Evolutionary conservation across 2,329 filamentous ascomycete species (phyloP), one percentile per base, ranked within the genome.

Genomic region (Aspergillus unguis): DNA sequence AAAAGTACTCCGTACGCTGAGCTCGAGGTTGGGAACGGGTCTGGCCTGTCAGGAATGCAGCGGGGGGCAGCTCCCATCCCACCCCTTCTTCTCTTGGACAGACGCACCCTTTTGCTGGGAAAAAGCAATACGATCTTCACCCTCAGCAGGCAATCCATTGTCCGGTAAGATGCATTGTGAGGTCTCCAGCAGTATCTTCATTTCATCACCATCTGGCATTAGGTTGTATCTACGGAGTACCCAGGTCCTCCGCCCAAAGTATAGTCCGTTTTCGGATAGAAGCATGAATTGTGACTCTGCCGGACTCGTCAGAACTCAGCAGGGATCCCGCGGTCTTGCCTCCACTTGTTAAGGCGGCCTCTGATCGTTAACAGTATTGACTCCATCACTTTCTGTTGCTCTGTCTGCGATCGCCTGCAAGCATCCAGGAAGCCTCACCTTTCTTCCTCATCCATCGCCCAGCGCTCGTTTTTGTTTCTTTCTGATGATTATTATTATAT

Each of bases 211-310:
- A 17, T 17, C 17, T 17, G 17, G 17, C 17, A 17, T 17, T 17
- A 17, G 17, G 17, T 17, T 17, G 17, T 17, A 17, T 17, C 17
- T 17, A 17, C 17, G 17, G 17, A 17, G 17, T 17, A 17, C 17
- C 17, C 17, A 17, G 17, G 17, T 17, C 17, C 17, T 17, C 17
- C 17, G 17, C 17, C 17, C 17, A 17, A 17, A 17, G 17, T 17
- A 6, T 28, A 29, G 28, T 37, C 7, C 48, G 48, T 44, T 50
- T 46, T 51, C 49, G 49, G 49, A 51, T 51, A 51, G n/a, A 3
- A n/a, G 43, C 49, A 51, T 51, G 26, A 43, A 25, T 38, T 17
- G 17, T 17, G 17, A 17, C 17, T 17, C 17, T 17, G 17, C 17
- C 17, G 17, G 17, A 17, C 17, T 17, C 17, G 17, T 32, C 27